Evolutionary conservation across 768 basidiomycete species (phyloP).

Genomic region (Botryobasidium botryosum): DNA sequence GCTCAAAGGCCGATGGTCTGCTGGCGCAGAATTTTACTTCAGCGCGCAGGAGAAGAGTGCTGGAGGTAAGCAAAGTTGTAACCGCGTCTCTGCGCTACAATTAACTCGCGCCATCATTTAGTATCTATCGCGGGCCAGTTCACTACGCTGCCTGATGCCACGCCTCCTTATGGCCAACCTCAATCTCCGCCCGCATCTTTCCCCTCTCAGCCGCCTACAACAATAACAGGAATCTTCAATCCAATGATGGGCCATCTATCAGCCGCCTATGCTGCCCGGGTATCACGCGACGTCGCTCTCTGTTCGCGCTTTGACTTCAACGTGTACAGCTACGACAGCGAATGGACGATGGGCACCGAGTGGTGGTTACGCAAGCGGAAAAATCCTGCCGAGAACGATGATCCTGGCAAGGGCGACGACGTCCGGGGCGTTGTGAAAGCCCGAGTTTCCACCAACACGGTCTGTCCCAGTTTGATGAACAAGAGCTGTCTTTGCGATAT

Average conservation of each 20-base stretch:
- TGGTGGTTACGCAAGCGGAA: conserved; percentile 62
- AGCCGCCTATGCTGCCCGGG: conserved; percentile 76
- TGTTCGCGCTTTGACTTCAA: conserved; percentile 93
- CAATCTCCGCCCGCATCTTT: conserved; percentile 20
- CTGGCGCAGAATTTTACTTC: conserved; percentile 87
- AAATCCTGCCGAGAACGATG: conserved; percentile 11
- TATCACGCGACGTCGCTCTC: conserved; percentile 68
- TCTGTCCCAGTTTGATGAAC: too few relatives aligned
- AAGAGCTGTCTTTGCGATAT: too few relatives aligned
- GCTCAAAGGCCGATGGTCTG: conserved; percentile 73
- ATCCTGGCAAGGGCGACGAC: conserved; percentile 18
- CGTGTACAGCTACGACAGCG: conserved; percentile 90
- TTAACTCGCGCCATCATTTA: conserved; percentile 18
- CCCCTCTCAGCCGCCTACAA: conserved; percentile 72
- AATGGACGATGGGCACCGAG: conserved; percentile 89
- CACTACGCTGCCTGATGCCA: conserved; percentile 72
- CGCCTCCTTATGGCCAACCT: conserved; percentile 44
- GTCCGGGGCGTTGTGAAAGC: conserved; percentile 79
- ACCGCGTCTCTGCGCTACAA: neutral
- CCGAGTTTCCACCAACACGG: conserved; percentile 75
- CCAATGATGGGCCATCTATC: conserved; percentile 93
- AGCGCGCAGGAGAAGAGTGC: conserved; percentile 86
- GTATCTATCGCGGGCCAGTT: conserved; percentile 92
- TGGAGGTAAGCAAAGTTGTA: conserved; percentile 48
- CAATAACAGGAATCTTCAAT: conserved; percentile 86